phyloP scores from a whole-genome alignment of 2,329 filamentous ascomycete genomes.

The Corynespora cassiicola region DNA sequence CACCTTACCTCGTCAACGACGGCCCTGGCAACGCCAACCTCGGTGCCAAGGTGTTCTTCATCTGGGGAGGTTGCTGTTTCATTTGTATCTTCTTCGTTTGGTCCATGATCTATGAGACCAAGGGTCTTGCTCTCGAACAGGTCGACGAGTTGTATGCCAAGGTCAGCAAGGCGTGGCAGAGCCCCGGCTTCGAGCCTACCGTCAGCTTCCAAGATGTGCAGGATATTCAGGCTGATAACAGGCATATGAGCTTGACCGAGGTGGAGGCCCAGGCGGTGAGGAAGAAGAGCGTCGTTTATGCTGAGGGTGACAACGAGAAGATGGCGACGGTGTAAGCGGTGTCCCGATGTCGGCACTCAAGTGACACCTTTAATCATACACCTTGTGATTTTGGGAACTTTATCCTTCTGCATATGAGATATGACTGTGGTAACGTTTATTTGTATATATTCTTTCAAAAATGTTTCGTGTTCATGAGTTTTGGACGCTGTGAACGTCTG shows the following conservation, averaged over 20 bases:
- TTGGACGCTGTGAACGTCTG: too few relatives aligned
- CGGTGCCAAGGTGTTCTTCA: constrained; percentile 61
- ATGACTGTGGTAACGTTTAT: too few relatives aligned
- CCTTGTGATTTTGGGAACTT: too few relatives aligned
- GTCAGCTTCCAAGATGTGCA: constrained; percentile 47
- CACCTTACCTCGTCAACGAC: constrained; percentile 73
- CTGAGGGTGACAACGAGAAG: constrained; percentile 26
- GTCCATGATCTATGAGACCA: constrained; percentile 78
- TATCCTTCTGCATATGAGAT: too few relatives aligned
- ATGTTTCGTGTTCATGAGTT: too few relatives aligned
- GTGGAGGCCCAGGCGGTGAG: constrained; percentile 36
- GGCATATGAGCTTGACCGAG: constrained; percentile 40
- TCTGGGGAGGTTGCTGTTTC: constrained; percentile 62
- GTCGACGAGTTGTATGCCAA: constrained; percentile 82
- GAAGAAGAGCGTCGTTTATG: constrained; percentile 42
- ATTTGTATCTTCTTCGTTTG: constrained; percentile 71
- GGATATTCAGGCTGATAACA: constrained; percentile 28
- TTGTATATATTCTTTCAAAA: too few relatives aligned
- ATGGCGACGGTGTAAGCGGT: too few relatives aligned
- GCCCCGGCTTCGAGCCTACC: constrained; percentile 67
- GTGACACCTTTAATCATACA: too few relatives aligned
- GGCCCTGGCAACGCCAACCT: constrained; percentile 70
- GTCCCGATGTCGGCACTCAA: too few relatives aligned
- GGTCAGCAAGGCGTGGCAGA: constrained; percentile 74
- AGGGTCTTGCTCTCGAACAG: constrained; percentile 78